phyloP scores from a whole-genome alignment of 768 basidiomycete genomes.

The Crepidotus variabilis region DNA sequence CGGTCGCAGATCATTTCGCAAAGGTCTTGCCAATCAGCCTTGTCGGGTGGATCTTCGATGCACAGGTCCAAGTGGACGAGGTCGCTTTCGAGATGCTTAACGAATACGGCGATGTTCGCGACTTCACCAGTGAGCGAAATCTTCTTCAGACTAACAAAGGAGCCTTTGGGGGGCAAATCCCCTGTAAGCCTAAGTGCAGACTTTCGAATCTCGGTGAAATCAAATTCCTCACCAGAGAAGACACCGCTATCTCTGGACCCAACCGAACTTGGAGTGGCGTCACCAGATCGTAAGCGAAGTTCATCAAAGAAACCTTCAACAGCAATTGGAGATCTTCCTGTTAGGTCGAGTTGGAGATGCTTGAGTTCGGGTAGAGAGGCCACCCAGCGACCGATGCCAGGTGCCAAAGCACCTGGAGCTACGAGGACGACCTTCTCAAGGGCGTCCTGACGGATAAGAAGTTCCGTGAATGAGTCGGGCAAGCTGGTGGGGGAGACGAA shows the following conservation, averaged over 20 bases:
- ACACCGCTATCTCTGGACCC: conserved; percentile 72
- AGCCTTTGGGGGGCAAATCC: conserved; percentile 50
- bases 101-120: conserved; percentile 65
- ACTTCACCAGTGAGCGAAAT: conserved; percentile 70
- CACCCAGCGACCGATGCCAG: conserved; percentile 74
- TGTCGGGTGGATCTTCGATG: conserved; percentile 77
- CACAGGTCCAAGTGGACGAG: conserved; percentile 67
- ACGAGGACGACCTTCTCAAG: conserved; percentile 63
- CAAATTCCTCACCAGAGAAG: conserved; percentile 73
- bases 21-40: conserved; percentile 72
- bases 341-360: conserved; percentile 66
- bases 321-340: conserved; percentile 60
- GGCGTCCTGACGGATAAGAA: conserved; percentile 52
- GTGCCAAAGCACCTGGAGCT: conserved; percentile 69
- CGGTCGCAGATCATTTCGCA: conserved; percentile 58
- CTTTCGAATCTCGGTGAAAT: conserved; percentile 73
- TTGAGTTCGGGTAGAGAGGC: conserved; percentile 60
- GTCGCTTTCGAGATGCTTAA: conserved; percentile 64
- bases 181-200: conserved; percentile 62
- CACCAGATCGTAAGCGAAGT: conserved; percentile 59
- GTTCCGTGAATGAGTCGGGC: conserved; percentile 68
- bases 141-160: conserved; percentile 54
- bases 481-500: conserved; percentile 67
- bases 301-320: conserved; percentile 84
- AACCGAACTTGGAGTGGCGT: conserved; percentile 64